Evolutionary conservation across 2,329 filamentous ascomycete genomes (phyloP), one percentile per base, ranked within the genome.

Genomic region (Claviceps sp.): DNA sequence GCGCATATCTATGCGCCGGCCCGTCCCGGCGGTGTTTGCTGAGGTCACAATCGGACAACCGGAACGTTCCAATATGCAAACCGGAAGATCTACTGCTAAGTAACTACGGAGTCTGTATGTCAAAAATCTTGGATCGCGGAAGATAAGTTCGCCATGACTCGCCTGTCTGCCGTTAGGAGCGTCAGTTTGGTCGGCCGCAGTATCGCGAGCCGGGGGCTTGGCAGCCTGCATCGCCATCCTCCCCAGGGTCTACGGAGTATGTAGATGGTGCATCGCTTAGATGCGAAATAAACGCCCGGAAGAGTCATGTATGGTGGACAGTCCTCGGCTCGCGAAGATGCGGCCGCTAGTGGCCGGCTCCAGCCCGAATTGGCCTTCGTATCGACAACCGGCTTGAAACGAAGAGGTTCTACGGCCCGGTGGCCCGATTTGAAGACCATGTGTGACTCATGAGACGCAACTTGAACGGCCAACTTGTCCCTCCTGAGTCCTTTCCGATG

Each of bases 261-360:
- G n/a, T 37, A 40, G 14, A 22, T 55, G 3, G 16, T 6, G 74
- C 52, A 67, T 85, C 2, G 68, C 70, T 6, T 85, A 82, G 82
- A 72, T 77, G 3, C 65, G 0, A 84, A 79, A 79, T 81, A 78
- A 57, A 69, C 73, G 48, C 79, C 78, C 50, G 66, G 66, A 11
- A 34, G 30, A 69, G 6, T 68, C 70, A 1, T 85, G 82, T 59
- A 62, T 58, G 0, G 67, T 70, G 7, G 70, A 77, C 45, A 74
- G 84, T 62, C 63, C 81, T 2, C 80, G 80, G 55, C 73, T 78
- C 46, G 68, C 83, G n/a, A 79, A 80, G 1, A 81, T 84, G 59
- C 85, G 80, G 80, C 81, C 26, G 80, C 84, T 59, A 77, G 81
- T 57, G 70, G 62, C 60, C 50, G 60, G 13, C 66, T 65, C 0